Conservation (phyloP, 352 stramenopile genomes). For the Globisporangium paroecandrum region DNA sequence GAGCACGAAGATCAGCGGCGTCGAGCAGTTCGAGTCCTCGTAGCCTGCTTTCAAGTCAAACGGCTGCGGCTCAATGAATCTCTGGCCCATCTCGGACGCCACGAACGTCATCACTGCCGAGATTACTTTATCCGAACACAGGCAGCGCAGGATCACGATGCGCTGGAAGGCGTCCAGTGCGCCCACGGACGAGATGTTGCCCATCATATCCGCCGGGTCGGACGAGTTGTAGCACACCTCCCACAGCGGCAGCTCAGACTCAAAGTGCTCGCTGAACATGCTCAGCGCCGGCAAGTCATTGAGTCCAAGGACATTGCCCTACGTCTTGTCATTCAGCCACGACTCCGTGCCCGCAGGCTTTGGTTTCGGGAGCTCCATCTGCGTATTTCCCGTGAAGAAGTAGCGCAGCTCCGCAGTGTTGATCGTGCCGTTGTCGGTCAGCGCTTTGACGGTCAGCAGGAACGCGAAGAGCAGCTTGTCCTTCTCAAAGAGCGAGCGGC, state of each 20-base stretch:
- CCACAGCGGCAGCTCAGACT: conserved; percentile 51
- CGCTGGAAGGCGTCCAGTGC: conserved; percentile 85
- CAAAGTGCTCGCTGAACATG: conserved; percentile 53
- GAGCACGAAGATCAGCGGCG: conserved; percentile 94
- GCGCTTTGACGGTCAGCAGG: conserved; percentile 90
- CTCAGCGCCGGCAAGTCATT: conserved; percentile 50
- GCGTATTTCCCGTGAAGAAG: conserved; percentile 91
- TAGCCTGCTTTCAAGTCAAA: conserved; percentile 93
- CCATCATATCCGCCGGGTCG: conserved; percentile 72
- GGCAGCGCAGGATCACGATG: conserved; percentile 87
- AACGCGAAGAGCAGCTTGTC: conserved; percentile 96
- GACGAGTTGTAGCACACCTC: conserved; percentile 82
- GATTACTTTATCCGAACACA: conserved; percentile 93
- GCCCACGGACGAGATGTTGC: conserved; percentile 45
- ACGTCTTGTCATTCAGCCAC: conserved; percentile 90
- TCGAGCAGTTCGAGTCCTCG: conserved; percentile 92
- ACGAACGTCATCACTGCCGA: conserved; percentile 91
- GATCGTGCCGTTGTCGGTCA: conserved; percentile 79
- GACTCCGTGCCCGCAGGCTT: conserved; percentile 51
- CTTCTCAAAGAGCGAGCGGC: conserved; percentile 94
- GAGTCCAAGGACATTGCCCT: conserved; percentile 84
- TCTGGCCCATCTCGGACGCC: conserved; percentile 80
- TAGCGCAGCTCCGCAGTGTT: conserved; percentile 81
- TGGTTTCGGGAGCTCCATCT: conserved; percentile 83
- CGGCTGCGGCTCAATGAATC: conserved; percentile 91